These are phyloP conservation scores for Nicotiana tabacum DNA, from an alignment of 257 asterid genomes.

Conservation along the genomic window DNA sequence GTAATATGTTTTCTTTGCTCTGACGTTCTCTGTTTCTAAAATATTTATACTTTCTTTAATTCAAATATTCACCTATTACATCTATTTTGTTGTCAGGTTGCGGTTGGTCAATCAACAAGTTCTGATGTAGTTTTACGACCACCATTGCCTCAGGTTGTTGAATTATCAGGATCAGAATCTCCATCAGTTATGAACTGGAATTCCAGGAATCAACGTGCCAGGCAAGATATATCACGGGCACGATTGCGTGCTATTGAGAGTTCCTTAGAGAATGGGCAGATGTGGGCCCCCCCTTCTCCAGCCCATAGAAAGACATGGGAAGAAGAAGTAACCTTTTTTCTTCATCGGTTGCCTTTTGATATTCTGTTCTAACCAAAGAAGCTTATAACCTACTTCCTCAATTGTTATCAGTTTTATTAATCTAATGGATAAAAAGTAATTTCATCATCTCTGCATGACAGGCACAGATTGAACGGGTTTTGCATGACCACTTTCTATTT, in stretches of 20 bases:
- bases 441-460: slow-evolving; percentile 29
- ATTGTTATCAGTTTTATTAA: background rate
- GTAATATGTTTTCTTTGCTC: slow-evolving; percentile 37
- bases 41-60: slow-evolving; percentile 13
- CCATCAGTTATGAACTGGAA: slow-evolving; percentile 74
- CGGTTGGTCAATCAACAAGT: slow-evolving; percentile 35
- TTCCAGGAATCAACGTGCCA: slow-evolving; percentile 60
- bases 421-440: slow-evolving; percentile 13
- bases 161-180: slow-evolving; percentile 91
- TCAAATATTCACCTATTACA: slow-evolving; percentile 8
- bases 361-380: slow-evolving; percentile 13
- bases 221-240: slow-evolving; percentile 87
- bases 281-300: slow-evolving; percentile 87
- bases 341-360: slow-evolving; percentile 16
- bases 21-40: background rate
- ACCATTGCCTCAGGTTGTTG: slow-evolving; percentile 72
- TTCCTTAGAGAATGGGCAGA: slow-evolving; percentile 80
- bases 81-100: slow-evolving; percentile 37
- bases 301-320: slow-evolving; percentile 97
- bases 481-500: slow-evolving; percentile 93
- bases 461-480: slow-evolving; percentile 89
- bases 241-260: slow-evolving; percentile 83
- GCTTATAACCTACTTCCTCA: background rate
- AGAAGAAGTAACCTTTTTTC: slow-evolving; percentile 71
- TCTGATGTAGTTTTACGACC: slow-evolving; percentile 44